Evolutionary conservation across 73 alveolate species (phyloP).

Genomic region (Uronychia binucleata): DNA sequence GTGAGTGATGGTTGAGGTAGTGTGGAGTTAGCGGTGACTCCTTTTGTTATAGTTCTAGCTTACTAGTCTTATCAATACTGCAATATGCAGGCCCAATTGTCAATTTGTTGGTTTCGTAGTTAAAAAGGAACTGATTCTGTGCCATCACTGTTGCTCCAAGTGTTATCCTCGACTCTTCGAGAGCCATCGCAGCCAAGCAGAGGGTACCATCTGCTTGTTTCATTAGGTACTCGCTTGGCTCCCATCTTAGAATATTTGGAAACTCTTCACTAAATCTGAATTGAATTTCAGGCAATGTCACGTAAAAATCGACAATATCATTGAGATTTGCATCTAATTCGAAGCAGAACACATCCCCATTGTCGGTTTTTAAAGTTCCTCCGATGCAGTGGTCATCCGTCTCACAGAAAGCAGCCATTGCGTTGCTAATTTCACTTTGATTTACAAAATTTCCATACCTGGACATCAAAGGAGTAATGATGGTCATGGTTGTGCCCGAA

Average conservation of each 20-base stretch:
- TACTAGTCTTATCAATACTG: not conserved
- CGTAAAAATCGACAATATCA: not conserved
- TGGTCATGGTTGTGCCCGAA: not conserved
- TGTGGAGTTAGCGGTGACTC: too few relatives aligned
- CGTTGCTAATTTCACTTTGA: not conserved
- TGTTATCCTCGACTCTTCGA: not conserved
- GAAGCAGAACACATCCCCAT: not conserved
- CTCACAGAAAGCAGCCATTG: not conserved
- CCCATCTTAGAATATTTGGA: not conserved
- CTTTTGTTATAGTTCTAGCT: not conserved
- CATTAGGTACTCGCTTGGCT: not conserved
- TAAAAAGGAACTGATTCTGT: not conserved
- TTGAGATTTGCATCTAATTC: too few relatives aligned
- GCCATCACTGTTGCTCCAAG: not conserved
- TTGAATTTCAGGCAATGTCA: not conserved
- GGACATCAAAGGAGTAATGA: not conserved
- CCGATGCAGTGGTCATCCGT: not conserved
- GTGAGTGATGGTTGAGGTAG: too few relatives aligned
- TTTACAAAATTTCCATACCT: not conserved
- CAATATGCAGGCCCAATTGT: not conserved
- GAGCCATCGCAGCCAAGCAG: not conserved
- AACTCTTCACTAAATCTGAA: not conserved
- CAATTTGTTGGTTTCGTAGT: not conserved
- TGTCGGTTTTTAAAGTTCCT: not conserved
- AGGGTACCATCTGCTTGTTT: not conserved